Base-by-base conservation (phyloP, 371 early-diverging fungal genomes). In the Capillidium rhysosporum region DNA sequence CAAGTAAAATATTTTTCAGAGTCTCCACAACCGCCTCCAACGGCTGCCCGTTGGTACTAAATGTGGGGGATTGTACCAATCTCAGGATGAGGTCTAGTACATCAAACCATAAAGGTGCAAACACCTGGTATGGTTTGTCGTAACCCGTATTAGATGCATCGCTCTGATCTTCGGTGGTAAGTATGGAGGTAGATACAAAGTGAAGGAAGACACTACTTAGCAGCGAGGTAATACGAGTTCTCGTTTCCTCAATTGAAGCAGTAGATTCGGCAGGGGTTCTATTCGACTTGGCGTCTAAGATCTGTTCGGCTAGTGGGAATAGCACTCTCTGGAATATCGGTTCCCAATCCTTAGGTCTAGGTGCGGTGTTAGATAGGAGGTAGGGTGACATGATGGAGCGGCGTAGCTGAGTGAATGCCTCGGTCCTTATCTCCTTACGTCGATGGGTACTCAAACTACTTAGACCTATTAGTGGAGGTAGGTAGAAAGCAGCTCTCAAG, bases 401-500 rank as follows among this genome's bases (percentile, higher is more conserved):
- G 10, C 20, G 9, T 9, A 52, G 41, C 41, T 24, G 24, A 28
- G 14, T 20, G 24, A 40, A 52, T 16, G 52, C 40, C 21, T 23
- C 24, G 14, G n/a, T 21, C 18, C 52, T 38, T 16, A 52, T 43
- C n/a, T 52, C 52, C 24, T 43, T 52, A 8, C 52, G 9, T 24
- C 23, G 41, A 28, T 52, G 52, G 16, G 10, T 41, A 24, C 38
- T 40, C 16, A 52, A 41, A 8, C 10, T 40, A 28, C 52, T 52
- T 16, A 52, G 25, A 5, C 52, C 52, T 14, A 52, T 52, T 25
- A 52, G 14, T 14, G 52, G 52, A 14, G 52, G 52, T 24, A 52
- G 41, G 28, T 23, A 52, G 23, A 34, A 52, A 38, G n/a, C 20
- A 41, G 20, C 34, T 4, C 38, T 2, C 16, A 38, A 16, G 20